Base-by-base conservation (phyloP, 164 flowering plant species). In the Echeveria elegans region DNA sequence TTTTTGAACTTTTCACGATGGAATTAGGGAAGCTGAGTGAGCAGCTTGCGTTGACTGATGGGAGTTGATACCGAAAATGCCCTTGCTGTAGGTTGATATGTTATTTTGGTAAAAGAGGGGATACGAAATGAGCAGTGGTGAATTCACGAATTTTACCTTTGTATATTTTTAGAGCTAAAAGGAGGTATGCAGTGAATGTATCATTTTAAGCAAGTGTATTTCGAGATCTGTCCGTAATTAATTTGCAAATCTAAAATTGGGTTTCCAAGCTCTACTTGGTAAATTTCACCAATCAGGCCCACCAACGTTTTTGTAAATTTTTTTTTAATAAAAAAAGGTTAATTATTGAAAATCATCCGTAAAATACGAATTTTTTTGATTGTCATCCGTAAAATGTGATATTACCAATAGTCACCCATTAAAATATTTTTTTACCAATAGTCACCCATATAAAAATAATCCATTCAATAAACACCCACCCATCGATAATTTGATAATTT, bases 121-220 rank as follows among this genome's bases (percentile, higher is more conserved):
- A 45, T 2, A n/a, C n/a, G 0, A 16, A 45, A 3, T 5, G 29
- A 56, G 32, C 15, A 15, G 15, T 23, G 61, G 30, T 29, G 32
- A 56, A 56, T 56, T 56, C 61, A 28, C 28, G 61, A 56, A 56
- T 56, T 56, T 56, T 56, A 26, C 7, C 26, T 56, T 26, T 56
- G 19, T 52, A 12, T 52, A 56, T 56, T 56, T 56, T 56, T 56
- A 26, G 56, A 56, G 61, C 61, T 56, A 4, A 12, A 1, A 26
- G 61, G 28, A 52, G 2, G 6, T 1, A 52, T 56, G 61, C 31
- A 28, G 8, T 26, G 61, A 28, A 56, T 29, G 32, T 8, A 14
- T 26, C 32, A 56, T 23, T 50, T 50, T n/a, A 50, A 21, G 56
- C 4, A 50, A 50, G 23, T n/a, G 56, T 50, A n/a, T 23, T 50